Evolutionary conservation across 2,329 filamentous ascomycete species (phyloP), one percentile per base, ranked within the genome.

Genomic region (Colletotrichum kahawae): DNA sequence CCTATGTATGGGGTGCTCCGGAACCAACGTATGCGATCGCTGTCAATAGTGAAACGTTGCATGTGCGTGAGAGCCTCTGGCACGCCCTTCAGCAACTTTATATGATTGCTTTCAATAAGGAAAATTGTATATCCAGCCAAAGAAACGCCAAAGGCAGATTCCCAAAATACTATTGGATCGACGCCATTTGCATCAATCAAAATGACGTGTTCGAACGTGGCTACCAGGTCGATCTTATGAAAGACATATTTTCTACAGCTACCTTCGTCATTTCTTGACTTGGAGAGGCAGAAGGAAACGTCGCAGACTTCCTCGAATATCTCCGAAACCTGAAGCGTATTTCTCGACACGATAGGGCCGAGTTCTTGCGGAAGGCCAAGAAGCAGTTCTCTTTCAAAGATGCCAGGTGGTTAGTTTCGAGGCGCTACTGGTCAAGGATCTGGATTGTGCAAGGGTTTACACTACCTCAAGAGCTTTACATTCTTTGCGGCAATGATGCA

Each of bases 121-220:
- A 51, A n/a, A 64, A 70, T 5, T 24, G 27, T 14, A 57, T 70
- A 13, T 38, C 27, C 6, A n/a, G 33, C 8, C 71, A 63, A 64
- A 43, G 21, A 64, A 73, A 68, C 14, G 29, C 24, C 24, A 29
- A 48, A 31, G 12, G 27, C 5, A 14, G 34, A 27, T 21, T n/a
- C 8, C 66, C 66, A 4, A 10, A 59, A 27, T 57, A 48, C 29
- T 77, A 85, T 5, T 86, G 84, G 84, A 82, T 84, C 2, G 84
- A 86, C 60, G 83, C 85, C 72, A 77, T 85, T 33, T 85, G 84
- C 75, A 84, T 85, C 71, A 84, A 86, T 67, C 84, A 85, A 78
- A 77, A 80, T 5, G 81, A 85, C 38, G 77, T 82, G 16, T 73
- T 73, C 1, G 84, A 86, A 73, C 79, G 83, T 29, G 81, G 82